Base-by-base conservation (phyloP, 306 rosid species). In the Purshia tridentata region DNA sequence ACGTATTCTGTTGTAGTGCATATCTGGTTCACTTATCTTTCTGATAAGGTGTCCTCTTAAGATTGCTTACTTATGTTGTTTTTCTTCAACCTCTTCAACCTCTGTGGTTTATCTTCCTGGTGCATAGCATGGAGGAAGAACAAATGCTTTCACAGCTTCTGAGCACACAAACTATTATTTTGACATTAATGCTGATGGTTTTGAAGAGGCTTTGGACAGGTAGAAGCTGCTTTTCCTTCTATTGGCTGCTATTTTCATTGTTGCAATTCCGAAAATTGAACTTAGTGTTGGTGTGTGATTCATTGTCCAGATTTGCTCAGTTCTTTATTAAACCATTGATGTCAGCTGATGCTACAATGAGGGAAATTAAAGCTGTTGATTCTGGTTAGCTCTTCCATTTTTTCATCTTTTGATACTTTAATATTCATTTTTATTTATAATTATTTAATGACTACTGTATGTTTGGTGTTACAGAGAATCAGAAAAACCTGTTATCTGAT, bases 331-430 rank as follows among this genome's bases (percentile, higher is more conserved):
- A 88, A 59, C 99, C 99, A 15, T 75, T 94, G 83, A 94, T 94
- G 96, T 88, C 90, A 20, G 87, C 99, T 81, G 97, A 94, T 81
- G 99, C 99, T 74, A 94, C 99, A 76, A 89, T 14, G 67, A 91
- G 99, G 88, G 99, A 94, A 77, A 94, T 94, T 65, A 94, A 94
- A 87, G 97, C 99, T 68, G 97, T 94, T 81, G 97, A 94, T 88
- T 91, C 99, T 84, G 99, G 99, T 91, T 69, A 72, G 86, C 52
- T n/a, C 23, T 72, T 77, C 23, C 67, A 65, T 48, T 20, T 62
- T 62, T 69, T 35, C 65, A 63, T 44, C 39, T 70, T n/a, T 72
- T 46, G 49, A 42, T 23, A 16, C 42, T 54, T 77, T 44, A 42
- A 60, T 70, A 12, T 29, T 73, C 67, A 44, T 9, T 23, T 41